phyloP scores from a whole-genome alignment of 2,329 filamentous ascomycete genomes.

The Ustilaginoidea virens region DNA sequence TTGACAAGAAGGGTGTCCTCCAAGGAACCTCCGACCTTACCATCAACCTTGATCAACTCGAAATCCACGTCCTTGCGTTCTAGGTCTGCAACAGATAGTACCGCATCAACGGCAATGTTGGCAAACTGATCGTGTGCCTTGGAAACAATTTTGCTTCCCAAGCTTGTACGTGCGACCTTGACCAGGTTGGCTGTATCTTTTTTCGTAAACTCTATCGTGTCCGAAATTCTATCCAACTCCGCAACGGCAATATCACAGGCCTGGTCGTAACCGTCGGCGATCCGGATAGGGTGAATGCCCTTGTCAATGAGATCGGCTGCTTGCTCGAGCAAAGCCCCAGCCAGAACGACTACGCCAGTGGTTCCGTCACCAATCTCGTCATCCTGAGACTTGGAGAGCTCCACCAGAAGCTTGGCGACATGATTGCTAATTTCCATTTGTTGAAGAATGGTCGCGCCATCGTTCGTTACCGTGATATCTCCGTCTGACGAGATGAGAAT shows the following conservation, averaged over 20 bases:
- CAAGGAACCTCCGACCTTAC: conserved; percentile 86
- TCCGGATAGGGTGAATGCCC: conserved; percentile 96
- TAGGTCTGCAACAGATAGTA: conserved; percentile 88
- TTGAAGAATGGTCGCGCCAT: conserved; percentile 90
- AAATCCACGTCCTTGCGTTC: conserved; percentile 97
- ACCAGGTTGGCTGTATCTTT: conserved; percentile 72
- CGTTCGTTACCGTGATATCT: conserved; percentile 98
- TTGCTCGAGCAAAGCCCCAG: conserved; percentile 88
- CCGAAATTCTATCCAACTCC: conserved; percentile 85
- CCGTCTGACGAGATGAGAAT: conserved; percentile 97
- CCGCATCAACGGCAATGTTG: conserved; percentile 91
- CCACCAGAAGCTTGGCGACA: conserved; percentile 90
- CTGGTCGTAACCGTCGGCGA: conserved; percentile 95
- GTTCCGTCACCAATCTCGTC: conserved; percentile 98
- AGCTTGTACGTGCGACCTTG: conserved; percentile 87
- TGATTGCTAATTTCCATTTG: conserved; percentile 99
- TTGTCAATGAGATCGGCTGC: conserved; percentile 98
- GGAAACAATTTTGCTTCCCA: conserved; percentile 98
- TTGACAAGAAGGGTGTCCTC: conserved; percentile 93
- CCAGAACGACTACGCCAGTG: conserved; percentile 91
- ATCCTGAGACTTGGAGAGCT: conserved; percentile 95
- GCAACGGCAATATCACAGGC: conserved; percentile 93
- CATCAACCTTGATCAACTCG: conserved; percentile 97
- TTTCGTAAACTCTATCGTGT: conserved; percentile 72
- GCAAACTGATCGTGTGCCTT: conserved; percentile 98